Conservation (phyloP, 768 basidiomycete genomes). For the Pleurotus giganteus region DNA sequence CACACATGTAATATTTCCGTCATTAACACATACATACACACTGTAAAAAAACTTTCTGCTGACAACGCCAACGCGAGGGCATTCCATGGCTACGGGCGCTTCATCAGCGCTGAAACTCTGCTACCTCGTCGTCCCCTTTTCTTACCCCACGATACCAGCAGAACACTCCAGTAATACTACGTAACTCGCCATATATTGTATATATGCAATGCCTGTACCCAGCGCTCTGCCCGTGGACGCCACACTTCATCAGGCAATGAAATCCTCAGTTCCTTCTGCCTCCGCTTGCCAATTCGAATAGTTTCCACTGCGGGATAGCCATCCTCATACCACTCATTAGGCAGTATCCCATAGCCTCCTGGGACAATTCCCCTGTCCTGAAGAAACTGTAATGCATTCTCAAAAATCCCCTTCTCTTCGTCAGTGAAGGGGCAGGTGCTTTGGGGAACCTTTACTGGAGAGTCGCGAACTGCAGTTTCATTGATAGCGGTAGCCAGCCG, state of each 20-base stretch:
- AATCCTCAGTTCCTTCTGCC: conserved; percentile 8
- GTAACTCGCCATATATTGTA: background rate
- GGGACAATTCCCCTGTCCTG: conserved; percentile 8
- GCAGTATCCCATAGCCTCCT: conserved; percentile 12
- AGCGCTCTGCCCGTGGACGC: conserved; percentile 11
- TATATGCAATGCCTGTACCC: conserved; percentile 10
- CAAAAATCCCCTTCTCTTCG: background rate
- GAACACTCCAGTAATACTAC: too few species aligned
- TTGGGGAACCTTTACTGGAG: background rate
- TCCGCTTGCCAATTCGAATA: conserved; percentile 5
- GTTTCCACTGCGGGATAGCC: conserved; percentile 11
- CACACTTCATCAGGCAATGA: conserved; percentile 13
- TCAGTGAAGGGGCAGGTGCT: background rate
- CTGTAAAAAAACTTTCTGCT: too few species aligned
- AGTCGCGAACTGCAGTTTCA: conserved; percentile 3
- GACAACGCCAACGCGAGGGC: too few species aligned
- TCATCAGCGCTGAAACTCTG: too few species aligned
- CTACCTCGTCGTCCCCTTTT: too few species aligned
- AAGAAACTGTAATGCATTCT: background rate
- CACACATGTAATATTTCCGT: too few species aligned
- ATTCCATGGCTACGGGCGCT: too few species aligned
- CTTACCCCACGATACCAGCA: too few species aligned
- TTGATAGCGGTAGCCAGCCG: background rate
- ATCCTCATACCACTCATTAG: conserved; percentile 15
- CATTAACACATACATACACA: too few species aligned